Conservation (phyloP, 139 green algal genomes). For the Tetratostichococcus sp. region DNA sequence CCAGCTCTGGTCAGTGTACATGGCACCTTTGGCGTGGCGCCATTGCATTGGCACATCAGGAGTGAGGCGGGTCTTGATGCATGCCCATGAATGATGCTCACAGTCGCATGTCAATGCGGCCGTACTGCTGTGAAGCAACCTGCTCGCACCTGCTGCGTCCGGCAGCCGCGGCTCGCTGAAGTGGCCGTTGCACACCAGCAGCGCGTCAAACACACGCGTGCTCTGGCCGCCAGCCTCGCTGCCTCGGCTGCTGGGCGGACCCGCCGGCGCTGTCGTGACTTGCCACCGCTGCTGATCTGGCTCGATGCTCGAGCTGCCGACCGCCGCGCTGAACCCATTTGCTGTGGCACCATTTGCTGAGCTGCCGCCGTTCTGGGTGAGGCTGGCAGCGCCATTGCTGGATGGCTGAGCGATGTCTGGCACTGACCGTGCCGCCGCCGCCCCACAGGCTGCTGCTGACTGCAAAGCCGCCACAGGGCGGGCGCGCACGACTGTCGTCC, state of each 20-base stretch:
- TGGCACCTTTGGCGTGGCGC: too few relatives aligned
- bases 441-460: not conserved
- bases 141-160: not conserved
- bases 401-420: too few relatives aligned
- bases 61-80: too few relatives aligned
- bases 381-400: too few relatives aligned
- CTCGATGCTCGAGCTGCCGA: not conserved
- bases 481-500: conserved; percentile 22
- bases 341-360: too few relatives aligned
- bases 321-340: not conserved
- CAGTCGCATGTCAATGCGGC: too few relatives aligned
- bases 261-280: conserved; percentile 2
- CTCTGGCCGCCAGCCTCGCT: not conserved
- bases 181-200: conserved; percentile 72
- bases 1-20: too few relatives aligned
- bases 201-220: conserved; percentile 54
- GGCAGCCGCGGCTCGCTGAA: conserved; percentile 55
- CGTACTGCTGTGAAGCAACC: too few relatives aligned
- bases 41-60: too few relatives aligned
- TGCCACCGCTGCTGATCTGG: conserved; percentile 7
- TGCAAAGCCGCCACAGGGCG: not conserved
- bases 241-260: not conserved
- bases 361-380: too few relatives aligned
- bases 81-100: too few relatives aligned
- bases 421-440: not conserved